These are phyloP conservation scores for Cyberlindnera suaveolens DNA, from an alignment of 805 yeast species.

Conservation along the genomic window DNA sequence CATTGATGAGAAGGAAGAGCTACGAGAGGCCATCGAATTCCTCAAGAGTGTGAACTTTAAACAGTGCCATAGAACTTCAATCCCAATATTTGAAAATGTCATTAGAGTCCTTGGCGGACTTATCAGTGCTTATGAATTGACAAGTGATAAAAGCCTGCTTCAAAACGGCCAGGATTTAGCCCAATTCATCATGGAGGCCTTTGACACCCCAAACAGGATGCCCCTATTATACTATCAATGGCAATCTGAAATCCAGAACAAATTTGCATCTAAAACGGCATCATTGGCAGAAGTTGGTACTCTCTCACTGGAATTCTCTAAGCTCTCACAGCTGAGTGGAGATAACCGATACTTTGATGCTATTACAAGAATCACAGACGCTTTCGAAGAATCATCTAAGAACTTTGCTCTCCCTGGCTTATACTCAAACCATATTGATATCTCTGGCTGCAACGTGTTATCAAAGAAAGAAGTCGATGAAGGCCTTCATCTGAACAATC, in stretches of 20 bases:
- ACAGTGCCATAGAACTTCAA: conserved; percentile 30
- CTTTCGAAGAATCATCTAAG: conserved; percentile 28
- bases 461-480: conserved; percentile 23
- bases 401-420: conserved; percentile 35
- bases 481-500: conserved; percentile 29
- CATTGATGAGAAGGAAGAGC: conserved; percentile 37
- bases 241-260: conserved; percentile 29
- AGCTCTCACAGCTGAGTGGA: conserved; percentile 44
- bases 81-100: conserved; percentile 46
- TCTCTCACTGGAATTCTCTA: conserved; percentile 44
- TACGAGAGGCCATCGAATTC: conserved; percentile 31
- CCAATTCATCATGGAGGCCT: conserved; percentile 44
- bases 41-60: conserved; percentile 34
- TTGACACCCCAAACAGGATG: conserved; percentile 53
- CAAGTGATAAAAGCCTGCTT: conserved; percentile 29
- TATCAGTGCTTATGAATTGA: conserved; percentile 45
- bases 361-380: conserved; percentile 37
- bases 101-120: conserved; percentile 50
- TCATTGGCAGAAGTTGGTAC: conserved; percentile 44
- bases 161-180: conserved; percentile 40
- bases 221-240: conserved; percentile 43
- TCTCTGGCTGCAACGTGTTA: conserved; percentile 42
- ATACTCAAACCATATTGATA: conserved; percentile 39
- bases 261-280: conserved; percentile 31
- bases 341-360: conserved; percentile 45